Evolutionary conservation across 2,329 filamentous ascomycete genomes (phyloP), one percentile per base, ranked within the genome.

Genomic region (Rhinocladiella similis): DNA sequence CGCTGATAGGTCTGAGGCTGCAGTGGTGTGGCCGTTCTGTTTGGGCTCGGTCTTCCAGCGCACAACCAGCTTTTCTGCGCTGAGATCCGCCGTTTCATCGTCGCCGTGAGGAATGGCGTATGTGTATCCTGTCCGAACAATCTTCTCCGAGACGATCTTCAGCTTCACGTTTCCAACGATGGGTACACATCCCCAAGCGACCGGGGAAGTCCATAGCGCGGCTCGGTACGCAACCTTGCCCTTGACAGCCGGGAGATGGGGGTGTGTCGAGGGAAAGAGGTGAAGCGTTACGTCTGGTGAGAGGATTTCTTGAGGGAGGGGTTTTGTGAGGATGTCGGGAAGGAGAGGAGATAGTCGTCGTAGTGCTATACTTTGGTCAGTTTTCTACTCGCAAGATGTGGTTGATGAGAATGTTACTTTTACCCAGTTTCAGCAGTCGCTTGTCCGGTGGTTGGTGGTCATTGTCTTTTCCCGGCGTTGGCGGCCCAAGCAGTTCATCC

Each of bases 161-260:
- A 99, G 82, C 65, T 86, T 87, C 43, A 97, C 90, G 67, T 96
- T 96, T 63, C 93, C 92, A 29, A 97, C 83, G 18, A 97, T 84
- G 2, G 94, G 94, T 1, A 99, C 82, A 25, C 90, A 85, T 67
- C 95, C 95, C 94, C 94, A 99, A 27, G 92, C 93, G 50, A 99
- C 88, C 0, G 94, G 94, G 0, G 92, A 91, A 0, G 94, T 97
- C 92, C 92, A 97, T 36, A 99, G 79, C 2, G 94, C 94, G 16
- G 94, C 93, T 35, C 89, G 89, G 72, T 99, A 99, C 47, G 91
- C 88, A 35, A 97, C 88, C 46, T 89, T 85, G 50, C 94, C 94
- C 25, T 90, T 90, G 39, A 97, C 94, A n/a, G 86, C 89, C 33
- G 94, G 94, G 2, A 99, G 89, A 62, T 80, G 77, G n/a, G 76